Conservation (phyloP, 768 basidiomycete genomes). For the Tricholoma furcatifolium region DNA sequence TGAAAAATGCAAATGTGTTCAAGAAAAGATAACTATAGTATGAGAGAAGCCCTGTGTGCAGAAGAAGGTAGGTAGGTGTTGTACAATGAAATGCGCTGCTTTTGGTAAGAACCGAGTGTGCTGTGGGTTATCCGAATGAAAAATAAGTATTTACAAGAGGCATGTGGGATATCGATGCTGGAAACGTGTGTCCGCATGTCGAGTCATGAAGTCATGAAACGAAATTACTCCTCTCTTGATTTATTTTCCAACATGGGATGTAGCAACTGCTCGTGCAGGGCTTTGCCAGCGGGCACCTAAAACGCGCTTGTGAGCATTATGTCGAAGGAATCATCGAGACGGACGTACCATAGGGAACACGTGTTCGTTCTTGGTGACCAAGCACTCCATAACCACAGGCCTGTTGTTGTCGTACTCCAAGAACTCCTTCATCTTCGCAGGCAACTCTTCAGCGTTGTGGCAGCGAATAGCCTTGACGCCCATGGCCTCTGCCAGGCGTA, state of each 20-base stretch:
- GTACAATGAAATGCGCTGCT: conserved; percentile 6
- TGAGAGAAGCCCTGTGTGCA: neutral
- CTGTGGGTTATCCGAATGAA: neutral
- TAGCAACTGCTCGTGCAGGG: conserved; percentile 87
- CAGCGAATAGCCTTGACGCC: conserved; percentile 88
- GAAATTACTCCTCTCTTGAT: conserved; percentile 13
- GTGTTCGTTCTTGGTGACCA: conserved; percentile 82
- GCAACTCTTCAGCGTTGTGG: conserved; percentile 68
- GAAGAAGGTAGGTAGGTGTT: conserved; percentile 2
- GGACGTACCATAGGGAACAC: conserved; percentile 83
- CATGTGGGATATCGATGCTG: neutral
- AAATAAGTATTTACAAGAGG: neutral
- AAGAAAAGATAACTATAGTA: conserved; percentile 1
- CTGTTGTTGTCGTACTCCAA: conserved; percentile 86
- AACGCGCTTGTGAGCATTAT: conserved; percentile 6
- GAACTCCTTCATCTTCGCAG: conserved; percentile 98
- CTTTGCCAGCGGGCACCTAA: conserved; percentile 89
- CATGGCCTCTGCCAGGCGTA: conserved; percentile 88
- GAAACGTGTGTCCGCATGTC: neutral
- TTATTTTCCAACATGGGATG: conserved; percentile 45
- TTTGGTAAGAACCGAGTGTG: neutral
- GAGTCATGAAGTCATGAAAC: neutral
- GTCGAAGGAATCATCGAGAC: neutral
- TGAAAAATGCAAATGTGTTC: neutral
- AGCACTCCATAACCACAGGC: conserved; percentile 90